Evolutionary conservation across 2,329 filamentous ascomycete genomes (phyloP).

Genomic region (Pyrenophora seminiperda): DNA sequence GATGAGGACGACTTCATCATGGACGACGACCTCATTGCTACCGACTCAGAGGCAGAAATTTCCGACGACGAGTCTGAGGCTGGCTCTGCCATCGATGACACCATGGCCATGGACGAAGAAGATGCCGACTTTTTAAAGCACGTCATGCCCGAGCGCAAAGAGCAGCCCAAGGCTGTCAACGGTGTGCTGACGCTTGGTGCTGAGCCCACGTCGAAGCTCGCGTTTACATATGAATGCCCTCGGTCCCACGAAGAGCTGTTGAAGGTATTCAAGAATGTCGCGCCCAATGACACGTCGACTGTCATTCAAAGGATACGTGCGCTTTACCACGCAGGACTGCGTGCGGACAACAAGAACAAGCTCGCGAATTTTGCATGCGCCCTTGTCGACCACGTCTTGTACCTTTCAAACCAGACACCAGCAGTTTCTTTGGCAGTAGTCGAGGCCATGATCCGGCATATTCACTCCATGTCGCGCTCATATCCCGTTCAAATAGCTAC

Average conservation of each 20-base stretch:
- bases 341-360: constrained; percentile 82
- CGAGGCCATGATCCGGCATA: constrained; percentile 82
- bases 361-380: constrained; percentile 70
- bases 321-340: constrained; percentile 87
- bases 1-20: constrained; percentile 94
- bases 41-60: constrained; percentile 64
- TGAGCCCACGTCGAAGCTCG: constrained; percentile 60
- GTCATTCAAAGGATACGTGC: constrained; percentile 89
- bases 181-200: constrained; percentile 49
- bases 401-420: constrained; percentile 59
- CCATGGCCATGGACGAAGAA: constrained; percentile 52
- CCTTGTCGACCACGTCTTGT: constrained; percentile 69
- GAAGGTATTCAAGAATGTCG: constrained; percentile 64
- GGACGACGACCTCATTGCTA: constrained; percentile 86
- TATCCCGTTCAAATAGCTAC: constrained; percentile 79
- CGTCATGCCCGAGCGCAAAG: constrained; percentile 45
- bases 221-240: constrained; percentile 87
- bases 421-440: constrained; percentile 68
- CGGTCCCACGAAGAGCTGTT: constrained; percentile 76
- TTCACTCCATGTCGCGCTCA: constrained; percentile 89
- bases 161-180: constrained; percentile 44
- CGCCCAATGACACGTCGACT: constrained; percentile 70
- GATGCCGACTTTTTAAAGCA: constrained; percentile 56
- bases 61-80: constrained; percentile 38
- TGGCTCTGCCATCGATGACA: constrained; percentile 42